Evolutionary conservation across 148 eudicot genomes (phyloP).

Genomic region (Camellia japonica): DNA sequence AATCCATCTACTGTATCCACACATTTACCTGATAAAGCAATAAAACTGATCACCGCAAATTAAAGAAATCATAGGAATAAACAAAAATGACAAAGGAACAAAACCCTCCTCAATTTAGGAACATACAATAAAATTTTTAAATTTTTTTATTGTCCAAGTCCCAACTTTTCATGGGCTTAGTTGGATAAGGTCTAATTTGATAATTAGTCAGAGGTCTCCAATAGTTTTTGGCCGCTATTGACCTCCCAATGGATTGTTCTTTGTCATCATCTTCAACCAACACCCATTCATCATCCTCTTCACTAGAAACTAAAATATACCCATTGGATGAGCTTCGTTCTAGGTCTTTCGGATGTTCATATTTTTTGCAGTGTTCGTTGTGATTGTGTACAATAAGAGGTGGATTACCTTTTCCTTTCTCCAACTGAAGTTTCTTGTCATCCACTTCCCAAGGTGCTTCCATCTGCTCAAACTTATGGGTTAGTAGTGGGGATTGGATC

Average conservation of each 20-base stretch:
- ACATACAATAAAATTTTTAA: too few relatives aligned
- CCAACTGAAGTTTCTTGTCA: background rate
- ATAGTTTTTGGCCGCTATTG: too few relatives aligned
- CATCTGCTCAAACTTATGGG: slow-evolving; percentile 10
- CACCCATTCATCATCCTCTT: slow-evolving; percentile 12
- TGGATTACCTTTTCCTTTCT: background rate
- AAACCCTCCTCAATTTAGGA: background rate
- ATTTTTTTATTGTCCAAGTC: too few relatives aligned
- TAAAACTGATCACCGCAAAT: background rate
- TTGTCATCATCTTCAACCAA: slow-evolving; percentile 9
- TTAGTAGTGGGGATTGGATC: background rate
- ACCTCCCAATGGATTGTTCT: background rate
- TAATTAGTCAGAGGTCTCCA: too few relatives aligned
- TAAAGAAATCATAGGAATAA: background rate
- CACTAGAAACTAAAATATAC: background rate
- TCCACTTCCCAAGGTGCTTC: background rate
- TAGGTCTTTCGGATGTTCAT: background rate
- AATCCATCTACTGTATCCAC: background rate
- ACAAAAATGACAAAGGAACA: background rate
- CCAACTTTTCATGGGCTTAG: too few relatives aligned
- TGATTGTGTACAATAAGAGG: background rate
- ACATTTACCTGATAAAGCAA: background rate
- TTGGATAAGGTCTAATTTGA: too few relatives aligned
- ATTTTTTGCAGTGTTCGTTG: background rate
- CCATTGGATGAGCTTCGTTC: background rate